Conservation (phyloP, 768 basidiomycete species). For the Pulveroboletus sp. region DNA sequence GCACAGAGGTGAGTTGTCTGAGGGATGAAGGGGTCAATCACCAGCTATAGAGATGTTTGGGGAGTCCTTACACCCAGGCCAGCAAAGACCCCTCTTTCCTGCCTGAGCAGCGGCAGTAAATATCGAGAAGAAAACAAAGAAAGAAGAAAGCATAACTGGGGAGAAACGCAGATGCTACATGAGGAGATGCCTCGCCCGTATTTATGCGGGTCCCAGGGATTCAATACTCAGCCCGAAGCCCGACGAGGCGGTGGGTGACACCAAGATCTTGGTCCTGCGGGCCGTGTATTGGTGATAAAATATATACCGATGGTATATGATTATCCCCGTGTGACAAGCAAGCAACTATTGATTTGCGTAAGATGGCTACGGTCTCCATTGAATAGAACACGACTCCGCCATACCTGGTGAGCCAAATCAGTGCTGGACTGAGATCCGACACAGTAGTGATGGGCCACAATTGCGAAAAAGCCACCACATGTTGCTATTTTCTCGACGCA, state of each 20-base stretch:
- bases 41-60: background rate
- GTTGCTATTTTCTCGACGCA: too few species aligned
- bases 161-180: background rate
- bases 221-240: background rate
- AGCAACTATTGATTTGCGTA: too few species aligned
- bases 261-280: background rate
- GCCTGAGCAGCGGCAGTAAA: slow-evolving; percentile 24
- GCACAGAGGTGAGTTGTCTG: slow-evolving; percentile 30
- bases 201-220: slow-evolving; percentile 6
- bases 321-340: too few species aligned
- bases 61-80: slow-evolving; percentile 31
- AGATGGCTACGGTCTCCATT: background rate
- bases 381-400: background rate
- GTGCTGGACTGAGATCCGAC: background rate
- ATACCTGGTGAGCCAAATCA: background rate
- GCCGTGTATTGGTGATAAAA: background rate
- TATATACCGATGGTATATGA: too few species aligned
- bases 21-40: background rate
- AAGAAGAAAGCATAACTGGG: slow-evolving; percentile 15
- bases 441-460: background rate
- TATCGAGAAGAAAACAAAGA: slow-evolving; percentile 14
- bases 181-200: background rate
- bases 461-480: too few species aligned
- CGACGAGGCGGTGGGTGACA: background rate
- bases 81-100: slow-evolving; percentile 36